Evolutionary conservation across 371 early-diverging fungal species (phyloP), one percentile per base, ranked within the genome.

Genomic region (Catenaria anguillulae): DNA sequence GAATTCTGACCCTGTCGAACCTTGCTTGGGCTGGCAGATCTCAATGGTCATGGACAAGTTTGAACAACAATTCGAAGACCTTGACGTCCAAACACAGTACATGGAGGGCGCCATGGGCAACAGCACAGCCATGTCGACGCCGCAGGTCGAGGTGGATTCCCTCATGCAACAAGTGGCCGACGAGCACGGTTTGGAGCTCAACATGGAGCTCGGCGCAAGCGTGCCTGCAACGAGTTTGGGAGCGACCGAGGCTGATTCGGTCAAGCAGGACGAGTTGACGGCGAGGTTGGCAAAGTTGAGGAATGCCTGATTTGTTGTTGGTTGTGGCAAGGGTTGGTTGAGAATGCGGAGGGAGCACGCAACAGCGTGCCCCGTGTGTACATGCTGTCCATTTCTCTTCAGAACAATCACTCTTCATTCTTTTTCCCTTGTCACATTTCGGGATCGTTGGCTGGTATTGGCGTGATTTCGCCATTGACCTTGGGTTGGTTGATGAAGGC

Each of bases 81-180:
- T 95, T 54, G 93, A 95, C 71, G 90, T 93, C 31, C 90, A 92
- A 72, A 88, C 93, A 2, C 76, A 82, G 66, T 87, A 87, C 70
- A 92, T 95, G 93, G 93, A 93, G 68, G 80, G 77, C 35, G 77
- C 92, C 6, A 92, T 95, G 80, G 84, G 84, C 43, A 84, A 85
- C 40, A 83, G 88, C n/a, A 89, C 90, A 6, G 78, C 91, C 17
- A 68, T 84, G 74, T 74, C 86, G n/a, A 90, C 89, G 61, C 92
- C 93, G n/a, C 86, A 84, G 68, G 84, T 83, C 55, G 87, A 95
- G 65, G 88, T 93, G n/a, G 93, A 95, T 59, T 75, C 76, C 52
- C 76, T 95, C 54, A 86, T 93, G 85, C 90, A 89, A 69, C 84
- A 89, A 71, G 91, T 92, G 19, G 96, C 93, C 36, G 96, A 95